Evolutionary conservation across 805 yeast species (phyloP).

Genomic region (Kodamaea kakaduensis): DNA sequence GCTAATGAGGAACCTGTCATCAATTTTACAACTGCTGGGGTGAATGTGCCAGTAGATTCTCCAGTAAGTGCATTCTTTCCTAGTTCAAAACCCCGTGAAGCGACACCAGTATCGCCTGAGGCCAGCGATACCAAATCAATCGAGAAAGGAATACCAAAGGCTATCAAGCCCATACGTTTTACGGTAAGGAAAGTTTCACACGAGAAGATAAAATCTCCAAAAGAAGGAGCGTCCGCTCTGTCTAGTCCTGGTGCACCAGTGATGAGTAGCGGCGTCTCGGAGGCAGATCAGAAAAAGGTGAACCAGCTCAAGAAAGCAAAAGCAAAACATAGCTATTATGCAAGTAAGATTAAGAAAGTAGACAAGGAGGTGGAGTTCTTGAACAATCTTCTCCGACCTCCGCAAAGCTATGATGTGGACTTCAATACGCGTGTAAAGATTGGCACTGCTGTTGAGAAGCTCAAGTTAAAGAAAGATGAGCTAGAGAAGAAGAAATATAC

Average conservation of each 20-base stretch:
- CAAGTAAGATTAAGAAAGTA: conserved; percentile 30
- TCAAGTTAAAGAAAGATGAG: conserved; percentile 38
- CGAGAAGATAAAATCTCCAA: conserved; percentile 19
- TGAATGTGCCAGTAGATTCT: neutral
- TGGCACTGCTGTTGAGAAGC: conserved; percentile 36
- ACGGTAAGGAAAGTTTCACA: conserved; percentile 33
- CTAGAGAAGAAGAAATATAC: conserved; percentile 38
- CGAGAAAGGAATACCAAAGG: conserved; percentile 4
- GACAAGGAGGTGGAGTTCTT: conserved; percentile 39
- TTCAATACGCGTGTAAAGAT: conserved; percentile 39
- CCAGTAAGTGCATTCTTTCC: neutral
- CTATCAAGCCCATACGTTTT: conserved; percentile 29
- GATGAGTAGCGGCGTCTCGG: neutral
- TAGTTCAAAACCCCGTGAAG: neutral
- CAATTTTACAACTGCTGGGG: neutral
- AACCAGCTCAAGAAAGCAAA: conserved; percentile 21
- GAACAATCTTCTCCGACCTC: conserved; percentile 34
- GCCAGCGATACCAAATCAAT: neutral
- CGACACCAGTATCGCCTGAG: neutral
- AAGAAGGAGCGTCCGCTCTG: conserved; percentile 5
- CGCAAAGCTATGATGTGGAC: conserved; percentile 41
- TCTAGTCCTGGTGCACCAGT: neutral
- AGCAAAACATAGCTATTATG: conserved; percentile 32
- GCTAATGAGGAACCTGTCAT: neutral
- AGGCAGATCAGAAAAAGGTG: conserved; percentile 7